These are phyloP conservation scores for Knoxdaviesia capensis DNA, from an alignment of 2,329 filamentous ascomycete species.

Conservation along the genomic window DNA sequence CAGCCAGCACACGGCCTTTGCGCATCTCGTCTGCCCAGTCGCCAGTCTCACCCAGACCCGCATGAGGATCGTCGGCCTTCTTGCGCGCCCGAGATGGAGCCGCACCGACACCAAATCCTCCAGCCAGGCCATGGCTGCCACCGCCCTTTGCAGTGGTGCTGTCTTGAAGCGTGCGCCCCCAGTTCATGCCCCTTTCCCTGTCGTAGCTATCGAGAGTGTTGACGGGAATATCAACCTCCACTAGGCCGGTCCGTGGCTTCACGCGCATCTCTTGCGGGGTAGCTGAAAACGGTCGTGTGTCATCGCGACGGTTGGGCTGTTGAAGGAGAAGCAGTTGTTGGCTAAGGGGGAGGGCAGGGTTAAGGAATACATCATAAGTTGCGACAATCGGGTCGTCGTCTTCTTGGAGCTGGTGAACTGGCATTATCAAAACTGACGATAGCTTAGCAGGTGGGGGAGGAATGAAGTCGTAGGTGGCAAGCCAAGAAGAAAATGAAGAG, in stretches of 20 bases:
- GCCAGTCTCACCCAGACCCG: slow-evolving; percentile 17
- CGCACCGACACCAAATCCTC: slow-evolving; percentile 48
- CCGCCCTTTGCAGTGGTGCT: slow-evolving; percentile 36
- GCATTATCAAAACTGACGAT: too few relatives aligned
- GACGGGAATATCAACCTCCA: slow-evolving; percentile 83
- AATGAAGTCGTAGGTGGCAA: too few relatives aligned
- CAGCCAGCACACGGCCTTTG: slow-evolving; percentile 52
- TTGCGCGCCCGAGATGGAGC: slow-evolving; percentile 14
- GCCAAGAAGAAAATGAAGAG: too few relatives aligned
- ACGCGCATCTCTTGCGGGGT: slow-evolving; percentile 58
- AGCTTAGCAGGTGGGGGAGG: too few relatives aligned
- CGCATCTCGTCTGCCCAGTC: slow-evolving; percentile 50
- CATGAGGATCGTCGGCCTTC: slow-evolving; percentile 14
- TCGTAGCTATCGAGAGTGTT: slow-evolving; percentile 60
- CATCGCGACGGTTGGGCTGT: slow-evolving; percentile 58
- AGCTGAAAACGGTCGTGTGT: slow-evolving; percentile 31
- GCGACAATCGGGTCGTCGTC: slow-evolving; percentile 46
- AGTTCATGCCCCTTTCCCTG: slow-evolving; percentile 59
- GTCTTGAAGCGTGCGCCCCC: slow-evolving; percentile 56
- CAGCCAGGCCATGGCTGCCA: slow-evolving; percentile 49
- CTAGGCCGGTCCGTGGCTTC: slow-evolving; percentile 63
- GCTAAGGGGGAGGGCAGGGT: slow-evolving; percentile 41
- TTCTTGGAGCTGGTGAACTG: not conserved
- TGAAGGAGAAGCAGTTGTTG: slow-evolving; percentile 66
- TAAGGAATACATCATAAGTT: slow-evolving; percentile 73